Base-by-base conservation (phyloP, 2,329 filamentous ascomycete species). In the Aspergillus ustus region DNA sequence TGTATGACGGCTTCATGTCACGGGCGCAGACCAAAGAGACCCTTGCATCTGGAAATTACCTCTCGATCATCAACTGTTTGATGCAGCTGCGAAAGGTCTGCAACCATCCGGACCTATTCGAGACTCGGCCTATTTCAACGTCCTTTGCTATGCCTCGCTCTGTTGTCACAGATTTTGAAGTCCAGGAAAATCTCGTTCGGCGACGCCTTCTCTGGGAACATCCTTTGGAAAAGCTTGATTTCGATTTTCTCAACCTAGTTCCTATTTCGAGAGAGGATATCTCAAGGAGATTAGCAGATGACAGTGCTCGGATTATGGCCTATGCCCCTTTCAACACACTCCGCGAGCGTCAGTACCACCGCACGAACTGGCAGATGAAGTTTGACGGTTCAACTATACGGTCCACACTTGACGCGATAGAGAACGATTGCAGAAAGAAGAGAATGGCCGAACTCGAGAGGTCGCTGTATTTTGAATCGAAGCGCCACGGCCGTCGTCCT, bases 1-100 rank as follows among this genome's bases (percentile, higher is more conserved):
- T 99, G 8, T 99, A 99, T 72, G 95, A 99, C 77, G 94, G 94
- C 1, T 99, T 98, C 77, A 88, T 99, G 80, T 92, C 92, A 37
- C 89, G 93, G 59, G 90, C 90, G 3, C 92, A 97, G 70, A 98
- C 95, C 0, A 89, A 92, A 66, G 90, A 92, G 62, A 97, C 93
- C 0, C 82, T 99, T 19, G 87, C 92, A 2, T 96, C 92, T 1
- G 95, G 95, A 29, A 99, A 98, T 71, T 97, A 97, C 75, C 87
- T 99, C 66, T 97, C 93, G 19, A 97, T 99, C 74, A 98, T 98
- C 78, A 97, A 97, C 75, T 98, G 96, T 76, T 81, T 99, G 55
- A 97, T 99, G 93, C 95, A 97, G 74, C 83, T 99, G 57, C 89
- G 95, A 52, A 97, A 98, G 75, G 96, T 99, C 55, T 99, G 95